Conservation (phyloP, 2,329 filamentous ascomycete species). For the Penicillium paneum region DNA sequence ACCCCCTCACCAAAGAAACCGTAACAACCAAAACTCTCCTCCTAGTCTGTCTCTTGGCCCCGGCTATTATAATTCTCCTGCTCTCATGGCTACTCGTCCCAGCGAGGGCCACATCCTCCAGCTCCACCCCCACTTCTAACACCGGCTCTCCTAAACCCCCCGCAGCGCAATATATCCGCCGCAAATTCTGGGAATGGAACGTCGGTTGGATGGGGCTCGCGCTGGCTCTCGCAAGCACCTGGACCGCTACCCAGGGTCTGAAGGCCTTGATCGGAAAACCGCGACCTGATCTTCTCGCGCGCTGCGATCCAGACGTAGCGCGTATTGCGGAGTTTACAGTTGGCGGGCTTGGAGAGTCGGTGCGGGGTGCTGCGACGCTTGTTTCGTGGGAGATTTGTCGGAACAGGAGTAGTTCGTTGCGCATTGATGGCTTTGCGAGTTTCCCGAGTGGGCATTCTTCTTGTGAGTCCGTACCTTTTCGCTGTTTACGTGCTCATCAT, state of each 20-base stretch:
- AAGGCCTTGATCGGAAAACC: constrained; percentile 71
- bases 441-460: constrained; percentile 78
- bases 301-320: constrained; percentile 71
- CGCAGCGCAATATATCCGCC: constrained; percentile 65
- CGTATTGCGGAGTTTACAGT: constrained; percentile 61
- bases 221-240: constrained; percentile 67
- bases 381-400: constrained; percentile 75
- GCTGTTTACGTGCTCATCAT: background rate
- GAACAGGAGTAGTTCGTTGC: constrained; percentile 54
- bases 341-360: constrained; percentile 55
- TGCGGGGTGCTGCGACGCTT: constrained; percentile 60
- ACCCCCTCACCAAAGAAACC: constrained; percentile 70
- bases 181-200: constrained; percentile 90
- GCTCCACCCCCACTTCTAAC: constrained; percentile 41
- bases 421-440: constrained; percentile 79
- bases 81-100: constrained; percentile 69
- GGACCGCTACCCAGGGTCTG: constrained; percentile 79
- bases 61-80: constrained; percentile 65
- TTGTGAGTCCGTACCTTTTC: constrained; percentile 42
- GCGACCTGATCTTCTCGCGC: constrained; percentile 61
- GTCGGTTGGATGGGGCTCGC: constrained; percentile 78
- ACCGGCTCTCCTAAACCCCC: constrained; percentile 42
- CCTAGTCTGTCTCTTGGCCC: constrained; percentile 61
- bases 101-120: constrained; percentile 55
- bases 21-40: constrained; percentile 65